phyloP scores from a whole-genome alignment of 495 filamentous ascomycete genomes.

The Penicillium fimorum region DNA sequence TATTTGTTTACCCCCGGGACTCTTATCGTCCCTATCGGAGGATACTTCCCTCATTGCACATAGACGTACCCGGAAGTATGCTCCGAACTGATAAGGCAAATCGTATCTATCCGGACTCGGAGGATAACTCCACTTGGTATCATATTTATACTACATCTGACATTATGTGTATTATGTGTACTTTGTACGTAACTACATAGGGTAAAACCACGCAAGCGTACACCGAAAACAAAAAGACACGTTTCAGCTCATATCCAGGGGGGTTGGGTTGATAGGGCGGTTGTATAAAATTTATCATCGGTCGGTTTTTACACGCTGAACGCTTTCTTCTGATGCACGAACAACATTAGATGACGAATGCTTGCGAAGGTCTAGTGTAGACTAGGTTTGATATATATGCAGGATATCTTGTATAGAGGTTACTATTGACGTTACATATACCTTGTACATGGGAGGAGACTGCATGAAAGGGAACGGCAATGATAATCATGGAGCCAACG shows the following conservation, averaged over 20 bases:
- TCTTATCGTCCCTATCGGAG: slow-evolving; percentile 5
- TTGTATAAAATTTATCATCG: not conserved
- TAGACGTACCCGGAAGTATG: not conserved
- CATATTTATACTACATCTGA: not conserved
- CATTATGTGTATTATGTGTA: not conserved
- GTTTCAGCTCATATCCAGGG: slow-evolving; percentile 2
- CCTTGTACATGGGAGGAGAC: not conserved
- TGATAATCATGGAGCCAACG: not conserved
- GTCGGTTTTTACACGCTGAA: not conserved
- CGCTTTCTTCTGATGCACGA: not conserved
- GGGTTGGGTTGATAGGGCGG: not conserved
- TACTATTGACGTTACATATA: not conserved
- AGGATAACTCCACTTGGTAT: slow-evolving; percentile 3
- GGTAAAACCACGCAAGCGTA: slow-evolving; percentile 1
- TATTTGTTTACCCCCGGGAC: not conserved
- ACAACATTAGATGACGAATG: slow-evolving; percentile 5
- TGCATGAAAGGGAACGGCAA: slow-evolving; percentile 1
- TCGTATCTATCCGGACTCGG: slow-evolving; percentile 1
- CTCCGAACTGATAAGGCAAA: slow-evolving; percentile 6
- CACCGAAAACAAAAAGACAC: not conserved
- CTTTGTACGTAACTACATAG: not conserved
- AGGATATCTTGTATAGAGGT: not conserved
- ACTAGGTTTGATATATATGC: not conserved
- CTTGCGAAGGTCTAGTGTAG: not conserved
- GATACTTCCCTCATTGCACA: slow-evolving; percentile 1